Conservation (phyloP, 805 yeast species). For the Candida mattraensis region DNA sequence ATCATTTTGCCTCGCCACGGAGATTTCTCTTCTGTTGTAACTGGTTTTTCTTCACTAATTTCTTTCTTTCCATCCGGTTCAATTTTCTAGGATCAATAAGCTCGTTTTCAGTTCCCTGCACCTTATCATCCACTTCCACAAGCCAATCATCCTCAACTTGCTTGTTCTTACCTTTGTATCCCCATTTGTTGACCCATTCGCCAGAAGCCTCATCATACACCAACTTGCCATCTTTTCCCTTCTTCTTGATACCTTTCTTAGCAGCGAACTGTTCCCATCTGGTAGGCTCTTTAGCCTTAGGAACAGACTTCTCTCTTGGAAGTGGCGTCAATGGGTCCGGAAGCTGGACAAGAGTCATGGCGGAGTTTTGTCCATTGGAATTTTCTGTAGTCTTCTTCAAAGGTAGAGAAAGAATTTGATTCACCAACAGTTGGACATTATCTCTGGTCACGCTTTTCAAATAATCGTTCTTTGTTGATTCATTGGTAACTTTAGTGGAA, state of each 20-base stretch:
- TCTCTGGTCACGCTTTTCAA: constrained; percentile 76
- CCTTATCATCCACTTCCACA: constrained; percentile 84
- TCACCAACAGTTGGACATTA: constrained; percentile 85
- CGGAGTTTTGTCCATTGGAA: constrained; percentile 54
- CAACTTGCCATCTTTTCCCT: constrained; percentile 85
- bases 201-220: constrained; percentile 86
- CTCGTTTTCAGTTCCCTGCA: constrained; percentile 55
- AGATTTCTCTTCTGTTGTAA: constrained; percentile 82
- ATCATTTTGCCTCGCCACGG: constrained; percentile 34
- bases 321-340: constrained; percentile 80
- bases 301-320: constrained; percentile 95
- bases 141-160: constrained; percentile 88
- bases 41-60: constrained; percentile 78
- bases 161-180: constrained; percentile 91
- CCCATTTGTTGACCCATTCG: constrained; percentile 99
- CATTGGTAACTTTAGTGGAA: constrained; percentile 52
- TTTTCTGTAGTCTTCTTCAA: constrained; percentile 71
- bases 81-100: constrained; percentile 85
- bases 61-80: constrained; percentile 79
- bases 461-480: constrained; percentile 58
- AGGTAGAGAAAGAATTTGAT: constrained; percentile 89
- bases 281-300: constrained; percentile 88
- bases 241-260: constrained; percentile 90
- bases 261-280: constrained; percentile 98
- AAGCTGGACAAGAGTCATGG: constrained; percentile 77